Evolutionary conservation across 2,329 filamentous ascomycete genomes (phyloP).

Genomic region (Aspergillus sp.): DNA sequence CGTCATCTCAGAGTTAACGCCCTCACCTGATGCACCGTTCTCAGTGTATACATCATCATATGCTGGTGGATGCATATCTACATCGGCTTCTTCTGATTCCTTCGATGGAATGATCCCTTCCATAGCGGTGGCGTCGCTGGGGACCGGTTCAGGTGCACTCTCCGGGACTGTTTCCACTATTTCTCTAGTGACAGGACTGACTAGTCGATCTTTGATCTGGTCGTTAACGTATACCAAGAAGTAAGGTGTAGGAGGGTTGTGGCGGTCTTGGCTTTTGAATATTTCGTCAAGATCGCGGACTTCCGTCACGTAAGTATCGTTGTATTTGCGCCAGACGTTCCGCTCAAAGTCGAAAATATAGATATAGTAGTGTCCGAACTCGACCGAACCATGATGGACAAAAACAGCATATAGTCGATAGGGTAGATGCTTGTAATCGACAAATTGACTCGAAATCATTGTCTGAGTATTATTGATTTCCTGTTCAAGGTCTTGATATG

Average conservation of each 20-base stretch:
- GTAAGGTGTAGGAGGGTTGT: slow-evolving; percentile 71
- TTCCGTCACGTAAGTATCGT: slow-evolving; percentile 78
- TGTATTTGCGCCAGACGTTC: slow-evolving; percentile 87
- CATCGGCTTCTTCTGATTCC: slow-evolving; percentile 17
- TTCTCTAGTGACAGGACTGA: slow-evolving; percentile 58
- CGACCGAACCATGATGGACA: slow-evolving; percentile 71
- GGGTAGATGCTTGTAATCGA: slow-evolving; percentile 61
- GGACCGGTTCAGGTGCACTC: not conserved
- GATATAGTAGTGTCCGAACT: slow-evolving; percentile 91
- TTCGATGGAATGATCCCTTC: slow-evolving; percentile 17
- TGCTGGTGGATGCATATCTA: slow-evolving; percentile 30
- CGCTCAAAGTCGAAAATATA: slow-evolving; percentile 89
- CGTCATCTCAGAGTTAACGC: slow-evolving; percentile 15
- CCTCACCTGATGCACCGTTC: slow-evolving; percentile 29
- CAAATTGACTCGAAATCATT: slow-evolving; percentile 60
- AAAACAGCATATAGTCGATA: slow-evolving; percentile 92
- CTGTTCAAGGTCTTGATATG: slow-evolving; percentile 33
- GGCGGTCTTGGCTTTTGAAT: slow-evolving; percentile 63
- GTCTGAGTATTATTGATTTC: slow-evolving; percentile 52
- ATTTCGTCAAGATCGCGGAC: slow-evolving; percentile 66
- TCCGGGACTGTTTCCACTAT: slow-evolving; percentile 24
- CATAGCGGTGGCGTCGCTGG: slow-evolving; percentile 14
- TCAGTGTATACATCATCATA: slow-evolving; percentile 29
- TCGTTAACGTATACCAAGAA: slow-evolving; percentile 81
- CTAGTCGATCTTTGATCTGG: slow-evolving; percentile 58